These are phyloP conservation scores for Epichloe typhina DNA, from an alignment of 2,329 filamentous ascomycete species.

Conservation along the genomic window DNA sequence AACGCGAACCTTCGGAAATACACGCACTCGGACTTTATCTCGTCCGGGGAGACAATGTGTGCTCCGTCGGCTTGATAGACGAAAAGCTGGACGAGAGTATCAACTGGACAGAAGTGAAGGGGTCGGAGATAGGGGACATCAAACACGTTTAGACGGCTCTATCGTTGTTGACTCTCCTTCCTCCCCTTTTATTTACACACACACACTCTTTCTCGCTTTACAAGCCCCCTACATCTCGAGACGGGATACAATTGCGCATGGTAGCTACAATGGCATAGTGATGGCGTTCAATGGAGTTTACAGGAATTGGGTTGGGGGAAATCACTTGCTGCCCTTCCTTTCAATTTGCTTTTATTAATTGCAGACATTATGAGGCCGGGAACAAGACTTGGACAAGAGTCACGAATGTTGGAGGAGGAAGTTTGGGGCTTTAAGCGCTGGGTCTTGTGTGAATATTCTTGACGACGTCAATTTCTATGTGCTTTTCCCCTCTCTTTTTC, in stretches of 20 bases:
- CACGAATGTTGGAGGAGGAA: too few relatives aligned
- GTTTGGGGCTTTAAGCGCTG: too few relatives aligned
- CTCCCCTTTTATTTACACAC: neutral
- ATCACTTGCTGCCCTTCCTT: neutral
- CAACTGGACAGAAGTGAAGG: slow-evolving; percentile 84
- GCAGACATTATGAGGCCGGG: neutral
- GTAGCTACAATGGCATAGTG: slow-evolving; percentile 5
- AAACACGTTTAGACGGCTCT: slow-evolving; percentile 47
- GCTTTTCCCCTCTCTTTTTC: neutral
- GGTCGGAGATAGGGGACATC: slow-evolving; percentile 68
- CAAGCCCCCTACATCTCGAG: neutral
- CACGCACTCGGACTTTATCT: slow-evolving; percentile 81
- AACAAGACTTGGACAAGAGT: neutral
- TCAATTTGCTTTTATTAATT: neutral
- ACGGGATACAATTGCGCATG: neutral
- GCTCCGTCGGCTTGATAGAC: slow-evolving; percentile 78
- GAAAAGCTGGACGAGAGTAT: slow-evolving; percentile 81
- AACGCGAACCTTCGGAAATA: slow-evolving; percentile 66
- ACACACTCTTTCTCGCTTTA: neutral
- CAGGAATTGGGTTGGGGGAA: neutral
- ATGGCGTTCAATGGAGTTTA: slow-evolving; percentile 7
- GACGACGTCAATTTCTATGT: neutral
- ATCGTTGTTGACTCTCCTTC: neutral
- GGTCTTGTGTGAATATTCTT: too few relatives aligned
- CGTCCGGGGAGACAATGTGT: slow-evolving; percentile 88